Evolutionary conservation across 1,284 basidiomycete species (phyloP).

Genomic region (Hemileia vastatrix): DNA sequence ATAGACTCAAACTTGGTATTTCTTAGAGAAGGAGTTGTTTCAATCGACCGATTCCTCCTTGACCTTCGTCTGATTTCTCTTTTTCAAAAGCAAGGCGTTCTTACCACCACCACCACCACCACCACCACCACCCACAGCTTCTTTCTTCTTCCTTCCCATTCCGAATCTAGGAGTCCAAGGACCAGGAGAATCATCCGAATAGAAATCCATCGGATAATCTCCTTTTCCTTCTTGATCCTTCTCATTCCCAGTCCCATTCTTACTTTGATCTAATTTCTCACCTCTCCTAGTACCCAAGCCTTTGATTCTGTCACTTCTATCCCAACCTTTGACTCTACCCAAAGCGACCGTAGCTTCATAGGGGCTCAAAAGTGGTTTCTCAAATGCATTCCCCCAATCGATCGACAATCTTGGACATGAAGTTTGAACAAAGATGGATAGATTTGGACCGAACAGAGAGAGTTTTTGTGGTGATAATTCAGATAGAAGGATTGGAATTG

Average conservation of each 20-base stretch:
- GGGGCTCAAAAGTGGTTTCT: conserved; percentile 74
- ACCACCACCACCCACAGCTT: conserved; percentile 11
- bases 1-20: too few relatives aligned
- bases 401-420: conserved; percentile 94
- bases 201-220: conserved; percentile 94
- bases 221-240: conserved; percentile 45
- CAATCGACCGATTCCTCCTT: too few relatives aligned
- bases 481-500: conserved; percentile 81
- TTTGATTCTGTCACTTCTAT: conserved; percentile 28
- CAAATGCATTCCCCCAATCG: conserved; percentile 96
- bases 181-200: conserved; percentile 59
- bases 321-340: conserved; percentile 60
- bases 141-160: conserved; percentile 28
- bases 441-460: conserved; percentile 62
- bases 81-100: background rate
- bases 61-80: conserved; percentile 1
- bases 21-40: too few relatives aligned
- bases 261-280: conserved; percentile 39
- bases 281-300: conserved; percentile 48
- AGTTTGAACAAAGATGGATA: conserved; percentile 85
- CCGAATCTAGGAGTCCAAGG: conserved; percentile 47
- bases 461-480: conserved; percentile 92
- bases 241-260: conserved; percentile 26
- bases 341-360: conserved; percentile 87
- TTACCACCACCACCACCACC: background rate